Percentiles rank a stretch among this genome's conserved stretches.
Conservation (phyloP, 2,329 filamentous ascomycete species). For the Ramularia collo-cygni region DNA sequence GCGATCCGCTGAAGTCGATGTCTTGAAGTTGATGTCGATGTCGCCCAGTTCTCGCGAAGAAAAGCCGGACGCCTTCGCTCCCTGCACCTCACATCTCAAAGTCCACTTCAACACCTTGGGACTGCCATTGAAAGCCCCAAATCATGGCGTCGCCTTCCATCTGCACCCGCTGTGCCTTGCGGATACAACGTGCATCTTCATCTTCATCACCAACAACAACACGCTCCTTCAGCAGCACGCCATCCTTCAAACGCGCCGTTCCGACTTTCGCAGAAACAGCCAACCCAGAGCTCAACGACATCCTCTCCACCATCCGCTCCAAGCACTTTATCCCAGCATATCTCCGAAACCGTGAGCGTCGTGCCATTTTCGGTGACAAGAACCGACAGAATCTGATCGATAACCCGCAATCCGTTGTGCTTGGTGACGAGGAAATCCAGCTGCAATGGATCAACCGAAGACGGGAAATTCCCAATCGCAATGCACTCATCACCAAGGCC, state of each 20-base stretch:
- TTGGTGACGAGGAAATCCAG: slow-evolving; percentile 36
- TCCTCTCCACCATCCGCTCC: slow-evolving; percentile 36
- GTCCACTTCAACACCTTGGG: no score
- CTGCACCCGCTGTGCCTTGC: slow-evolving; percentile 29
- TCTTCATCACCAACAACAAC: slow-evolving; percentile 6
- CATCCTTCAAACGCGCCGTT: slow-evolving; percentile 19
- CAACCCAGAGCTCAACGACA: slow-evolving; percentile 34
- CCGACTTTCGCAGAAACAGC: slow-evolving; percentile 38
- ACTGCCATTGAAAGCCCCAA: slow-evolving; percentile 2
- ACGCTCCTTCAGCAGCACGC: slow-evolving; percentile 23
- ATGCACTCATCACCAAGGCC: slow-evolving; percentile 23
- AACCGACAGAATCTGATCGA: slow-evolving; percentile 37
- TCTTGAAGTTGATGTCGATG: no score
- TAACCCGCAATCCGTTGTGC: slow-evolving; percentile 36
- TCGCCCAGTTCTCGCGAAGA: no score
- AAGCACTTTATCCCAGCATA: slow-evolving; percentile 41
- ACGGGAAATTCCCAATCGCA: slow-evolving; percentile 26
- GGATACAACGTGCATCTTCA: slow-evolving; percentile 22
- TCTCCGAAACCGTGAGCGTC: slow-evolving; percentile 35
- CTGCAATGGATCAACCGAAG: slow-evolving; percentile 29
- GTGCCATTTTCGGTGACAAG: slow-evolving; percentile 37
- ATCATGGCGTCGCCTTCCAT: slow-evolving; percentile 21
- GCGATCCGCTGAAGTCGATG: background rate
- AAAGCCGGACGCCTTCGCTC: no score
- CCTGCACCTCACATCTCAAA: no score